Base-by-base conservation (phyloP, 805 yeast genomes). In the Zygoascus bituminiphila region DNA sequence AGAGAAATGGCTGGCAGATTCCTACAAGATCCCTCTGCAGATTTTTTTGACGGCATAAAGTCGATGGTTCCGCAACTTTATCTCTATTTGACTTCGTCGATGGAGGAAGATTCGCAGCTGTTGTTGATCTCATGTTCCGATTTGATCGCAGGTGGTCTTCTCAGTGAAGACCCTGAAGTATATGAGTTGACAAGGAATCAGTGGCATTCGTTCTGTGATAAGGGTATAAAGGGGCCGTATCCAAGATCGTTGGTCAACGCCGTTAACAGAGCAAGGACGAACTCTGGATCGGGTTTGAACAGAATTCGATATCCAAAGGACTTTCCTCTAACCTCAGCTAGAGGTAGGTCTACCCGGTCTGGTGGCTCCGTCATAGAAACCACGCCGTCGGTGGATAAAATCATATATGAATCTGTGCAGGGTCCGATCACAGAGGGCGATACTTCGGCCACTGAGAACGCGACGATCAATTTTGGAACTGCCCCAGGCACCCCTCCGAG, bases 121-220 rank as follows among this genome's bases (percentile, higher is more conserved):
- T 26, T 12, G n/a, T 12, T 41, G 14, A 4, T 41, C n/a, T 25
- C 36, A 2, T 41, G 35, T 41, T 20, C 26, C 12, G 33, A 41
- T 17, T 4, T 41, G 4, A 24, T 41, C 15, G 17, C 44, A 2
- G 33, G 15, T 4, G 44, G 44, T 12, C 19, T 41, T 20, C 15
- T 25, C 20, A n/a, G 35, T 25, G 35, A 41, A 10, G 44, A 41
- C 17, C 19, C 35, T 24, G 35, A 15, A n/a, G 17, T 41, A 2
- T 15, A 24, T 15, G 7, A 10, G 4, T 15, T n/a, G 26, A 41
- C 44, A n/a, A 14, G 17, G 22, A 20, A 41, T 4, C 22, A n/a
- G 25, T 41, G 44, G 44, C 15, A 41, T 15, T 12, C 36, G 8
- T 22, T 41, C 12, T 41, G 44, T 41, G 44, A 41, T 15, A 15